phyloP scores from a whole-genome alignment of 1,284 basidiomycete genomes.

The Malassezia sp. region DNA sequence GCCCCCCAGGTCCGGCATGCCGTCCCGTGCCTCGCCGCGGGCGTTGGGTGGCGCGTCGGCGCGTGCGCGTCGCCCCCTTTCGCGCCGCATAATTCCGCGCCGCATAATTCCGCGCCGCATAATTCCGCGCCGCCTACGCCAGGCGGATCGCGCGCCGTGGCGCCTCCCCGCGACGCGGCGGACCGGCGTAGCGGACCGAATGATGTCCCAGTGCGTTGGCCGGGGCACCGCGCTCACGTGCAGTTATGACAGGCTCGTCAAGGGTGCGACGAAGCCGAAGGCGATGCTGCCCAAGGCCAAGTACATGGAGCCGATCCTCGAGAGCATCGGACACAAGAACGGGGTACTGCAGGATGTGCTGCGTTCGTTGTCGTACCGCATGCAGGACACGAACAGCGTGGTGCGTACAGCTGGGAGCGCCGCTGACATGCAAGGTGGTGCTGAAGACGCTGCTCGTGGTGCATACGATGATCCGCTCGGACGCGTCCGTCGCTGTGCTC shows the following conservation, averaged over 20 bases:
- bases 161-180: too few relatives aligned
- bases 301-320: slow-evolving; percentile 62
- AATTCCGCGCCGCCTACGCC: too few relatives aligned
- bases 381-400: slow-evolving; percentile 78
- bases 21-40: too few relatives aligned
- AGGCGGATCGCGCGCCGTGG: too few relatives aligned
- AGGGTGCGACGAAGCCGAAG: slow-evolving; percentile 45
- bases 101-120: too few relatives aligned
- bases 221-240: neutral
- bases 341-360: slow-evolving; percentile 83
- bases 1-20: slow-evolving; percentile 1
- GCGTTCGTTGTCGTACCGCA: slow-evolving; percentile 66
- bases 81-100: too few relatives aligned
- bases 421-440: slow-evolving; percentile 57
- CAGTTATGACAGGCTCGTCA: slow-evolving; percentile 43
- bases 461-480: slow-evolving; percentile 88
- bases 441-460: slow-evolving; percentile 92
- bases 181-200: too few relatives aligned
- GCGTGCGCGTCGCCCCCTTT: too few relatives aligned
- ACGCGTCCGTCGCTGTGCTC: slow-evolving; percentile 80
- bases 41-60: too few relatives aligned
- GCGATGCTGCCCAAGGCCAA: slow-evolving; percentile 39
- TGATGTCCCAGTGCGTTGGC: slow-evolving; percentile 14
- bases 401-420: slow-evolving; percentile 41
- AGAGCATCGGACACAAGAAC: slow-evolving; percentile 84